Evolutionary conservation across 768 basidiomycete species (phyloP).

Genomic region (Lactifluus pinguis): DNA sequence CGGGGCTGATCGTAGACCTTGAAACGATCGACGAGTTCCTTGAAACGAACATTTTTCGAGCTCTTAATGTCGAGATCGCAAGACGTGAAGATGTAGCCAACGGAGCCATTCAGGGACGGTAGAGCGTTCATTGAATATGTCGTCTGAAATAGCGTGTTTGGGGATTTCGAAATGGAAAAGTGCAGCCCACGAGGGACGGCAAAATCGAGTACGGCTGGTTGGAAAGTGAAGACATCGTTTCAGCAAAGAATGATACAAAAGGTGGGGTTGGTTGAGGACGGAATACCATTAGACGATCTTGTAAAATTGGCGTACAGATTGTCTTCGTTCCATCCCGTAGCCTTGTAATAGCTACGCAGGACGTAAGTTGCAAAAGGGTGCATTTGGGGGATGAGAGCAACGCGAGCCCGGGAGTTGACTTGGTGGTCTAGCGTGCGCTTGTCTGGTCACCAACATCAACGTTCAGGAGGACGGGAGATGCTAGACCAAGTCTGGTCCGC

Average conservation of each 20-base stretch:
- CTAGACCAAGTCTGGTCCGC: no score
- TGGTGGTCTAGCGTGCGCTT: no score
- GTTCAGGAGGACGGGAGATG: no score
- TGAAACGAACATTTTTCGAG: conserved; percentile 68
- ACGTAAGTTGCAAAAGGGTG: conserved; percentile 86
- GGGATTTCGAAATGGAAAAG: conserved; percentile 78
- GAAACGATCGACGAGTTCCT: conserved; percentile 86
- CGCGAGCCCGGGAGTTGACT: neutral
- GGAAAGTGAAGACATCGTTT: neutral
- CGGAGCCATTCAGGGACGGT: conserved; percentile 85
- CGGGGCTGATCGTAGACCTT: conserved; percentile 75
- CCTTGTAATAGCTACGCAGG: conserved; percentile 78
- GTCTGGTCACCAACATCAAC: no score
- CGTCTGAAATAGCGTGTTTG: conserved; percentile 81
- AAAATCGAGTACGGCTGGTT: conserved; percentile 83
- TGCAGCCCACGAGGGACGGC: conserved; percentile 72
- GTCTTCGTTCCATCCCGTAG: conserved; percentile 97
- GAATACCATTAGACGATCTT: conserved; percentile 82
- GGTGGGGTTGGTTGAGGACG: no score
- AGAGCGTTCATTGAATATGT: conserved; percentile 90
- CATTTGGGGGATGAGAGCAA: conserved; percentile 29
- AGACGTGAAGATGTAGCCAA: conserved; percentile 90
- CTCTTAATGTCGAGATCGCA: conserved; percentile 66
- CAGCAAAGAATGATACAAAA: neutral
- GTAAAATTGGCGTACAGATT: conserved; percentile 88